phyloP scores from a whole-genome alignment of 2,329 filamentous ascomycete species.

The Exserohilum turcica region DNA sequence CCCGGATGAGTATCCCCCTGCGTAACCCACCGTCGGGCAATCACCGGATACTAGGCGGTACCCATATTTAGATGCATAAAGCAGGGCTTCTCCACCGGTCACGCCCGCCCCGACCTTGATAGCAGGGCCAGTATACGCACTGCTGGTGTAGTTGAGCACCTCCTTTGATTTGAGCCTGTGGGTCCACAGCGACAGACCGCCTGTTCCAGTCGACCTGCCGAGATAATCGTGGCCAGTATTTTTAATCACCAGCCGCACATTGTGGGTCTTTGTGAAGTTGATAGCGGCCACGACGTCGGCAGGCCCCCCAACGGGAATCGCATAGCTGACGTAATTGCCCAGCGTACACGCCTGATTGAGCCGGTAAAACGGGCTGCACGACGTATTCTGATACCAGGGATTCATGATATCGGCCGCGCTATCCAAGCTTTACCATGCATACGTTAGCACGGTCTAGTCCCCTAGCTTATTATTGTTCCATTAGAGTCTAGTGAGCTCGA shows the following conservation, averaged over 20 bases:
- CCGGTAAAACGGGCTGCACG: conserved; percentile 22
- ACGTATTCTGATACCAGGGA: conserved; percentile 17
- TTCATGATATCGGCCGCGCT: too few species aligned
- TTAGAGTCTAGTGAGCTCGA: too few species aligned
- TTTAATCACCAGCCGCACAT: conserved; percentile 33
- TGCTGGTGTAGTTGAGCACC: conserved; percentile 27
- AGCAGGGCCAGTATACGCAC: conserved; percentile 33
- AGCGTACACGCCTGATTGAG: conserved; percentile 15
- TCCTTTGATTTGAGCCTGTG: conserved; percentile 33
- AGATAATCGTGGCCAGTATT: conserved; percentile 34
- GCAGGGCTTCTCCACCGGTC: conserved; percentile 31
- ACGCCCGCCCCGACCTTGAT: conserved; percentile 38
- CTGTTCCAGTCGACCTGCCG: conserved; percentile 38
- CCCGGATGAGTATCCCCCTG: conserved; percentile 40
- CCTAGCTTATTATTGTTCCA: too few species aligned
- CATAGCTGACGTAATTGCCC: conserved; percentile 39
- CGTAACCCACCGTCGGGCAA: conserved; percentile 42
- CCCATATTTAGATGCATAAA: conserved; percentile 24
- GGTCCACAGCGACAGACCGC: conserved; percentile 38
- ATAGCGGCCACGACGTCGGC: conserved; percentile 18
- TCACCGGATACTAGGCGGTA: conserved; percentile 35
- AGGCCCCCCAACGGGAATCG: conserved; percentile 37
- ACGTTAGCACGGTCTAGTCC: too few species aligned
- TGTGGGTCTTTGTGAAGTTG: conserved; percentile 29
- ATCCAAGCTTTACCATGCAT: too few species aligned